These are phyloP conservation scores for Dictyostelium capitatum DNA, from an alignment of 78 protist genomes.

Conservation along the genomic window DNA sequence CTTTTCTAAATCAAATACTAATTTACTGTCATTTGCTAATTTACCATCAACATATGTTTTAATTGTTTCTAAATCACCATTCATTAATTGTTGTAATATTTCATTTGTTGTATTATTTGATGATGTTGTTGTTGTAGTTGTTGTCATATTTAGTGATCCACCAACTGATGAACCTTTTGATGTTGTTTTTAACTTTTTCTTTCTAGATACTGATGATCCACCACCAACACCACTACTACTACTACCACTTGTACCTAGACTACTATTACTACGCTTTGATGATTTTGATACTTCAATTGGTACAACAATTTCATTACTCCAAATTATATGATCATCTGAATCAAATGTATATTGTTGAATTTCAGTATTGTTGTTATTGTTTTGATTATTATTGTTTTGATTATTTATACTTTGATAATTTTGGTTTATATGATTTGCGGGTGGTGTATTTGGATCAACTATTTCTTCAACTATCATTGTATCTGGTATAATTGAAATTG, in stretches of 20 bases:
- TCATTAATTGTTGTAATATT: constrained; percentile 30
- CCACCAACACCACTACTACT: neutral
- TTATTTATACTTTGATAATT: neutral
- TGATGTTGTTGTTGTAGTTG: neutral
- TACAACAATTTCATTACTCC: constrained; percentile 65
- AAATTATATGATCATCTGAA: constrained; percentile 48
- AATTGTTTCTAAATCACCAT: constrained; percentile 45
- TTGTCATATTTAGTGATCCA: neutral
- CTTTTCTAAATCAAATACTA: constrained; percentile 53
- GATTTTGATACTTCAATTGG: constrained; percentile 29
- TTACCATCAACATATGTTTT: constrained; percentile 30
- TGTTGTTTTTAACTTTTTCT: constrained; percentile 5
- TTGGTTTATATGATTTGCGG: neutral
- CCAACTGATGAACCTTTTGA: neutral
- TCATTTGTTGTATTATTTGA: neutral
- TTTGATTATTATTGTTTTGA: neutral
- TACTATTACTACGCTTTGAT: neutral
- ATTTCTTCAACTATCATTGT: neutral
- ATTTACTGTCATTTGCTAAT: neutral
- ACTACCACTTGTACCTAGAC: neutral
- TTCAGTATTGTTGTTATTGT: constrained; percentile 17
- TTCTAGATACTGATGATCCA: neutral
- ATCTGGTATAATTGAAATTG: neutral
- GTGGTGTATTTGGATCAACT: neutral
- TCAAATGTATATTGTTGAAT: constrained; percentile 21